Percentiles rank a stretch among this genome's conserved stretches.
Evolutionary conservation across 192 early-diverging fungal genomes (phyloP).

Genomic region (Coemansia sp.): DNA sequence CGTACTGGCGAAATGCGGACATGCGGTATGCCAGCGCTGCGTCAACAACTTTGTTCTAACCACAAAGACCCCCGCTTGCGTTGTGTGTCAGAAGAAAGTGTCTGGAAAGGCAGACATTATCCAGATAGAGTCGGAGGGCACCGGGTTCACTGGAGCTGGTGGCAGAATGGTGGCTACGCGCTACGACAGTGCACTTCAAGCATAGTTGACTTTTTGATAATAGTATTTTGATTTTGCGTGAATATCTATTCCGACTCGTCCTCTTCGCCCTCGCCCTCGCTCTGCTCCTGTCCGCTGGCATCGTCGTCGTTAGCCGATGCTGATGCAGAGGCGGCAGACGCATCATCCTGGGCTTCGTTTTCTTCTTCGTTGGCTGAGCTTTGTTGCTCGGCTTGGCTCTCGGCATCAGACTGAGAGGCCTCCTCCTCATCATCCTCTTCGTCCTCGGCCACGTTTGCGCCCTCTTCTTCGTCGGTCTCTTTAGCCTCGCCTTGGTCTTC

Average conservation of each 20-base stretch:
- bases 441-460: not conserved
- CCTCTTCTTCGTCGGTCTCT: not conserved
- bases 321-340: not conserved
- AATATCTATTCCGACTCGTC: not conserved
- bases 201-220: constrained; percentile 14
- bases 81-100: constrained; percentile 42
- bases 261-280: not conserved
- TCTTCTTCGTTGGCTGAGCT: not conserved
- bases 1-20: constrained; percentile 35
- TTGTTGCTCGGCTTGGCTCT: constrained; percentile 4
- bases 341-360: not conserved
- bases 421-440: not conserved
- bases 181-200: constrained; percentile 42
- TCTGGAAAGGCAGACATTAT: constrained; percentile 3
- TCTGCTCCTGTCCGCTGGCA: not conserved
- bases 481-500: not conserved
- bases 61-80: constrained; percentile 12
- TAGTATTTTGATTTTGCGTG: constrained; percentile 3
- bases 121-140: constrained; percentile 34
- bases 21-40: constrained; percentile 46
- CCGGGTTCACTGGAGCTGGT: constrained; percentile 41
- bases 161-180: constrained; percentile 46
- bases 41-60: constrained; percentile 38
- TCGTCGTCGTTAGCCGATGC: not conserved
- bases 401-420: not conserved